A percentile compares a stretch with the other conserved stretches of the same genome.
These are phyloP conservation scores for Cardiospermum halicacabum DNA, from an alignment of 345 rosid species.

Conservation along the genomic window DNA sequence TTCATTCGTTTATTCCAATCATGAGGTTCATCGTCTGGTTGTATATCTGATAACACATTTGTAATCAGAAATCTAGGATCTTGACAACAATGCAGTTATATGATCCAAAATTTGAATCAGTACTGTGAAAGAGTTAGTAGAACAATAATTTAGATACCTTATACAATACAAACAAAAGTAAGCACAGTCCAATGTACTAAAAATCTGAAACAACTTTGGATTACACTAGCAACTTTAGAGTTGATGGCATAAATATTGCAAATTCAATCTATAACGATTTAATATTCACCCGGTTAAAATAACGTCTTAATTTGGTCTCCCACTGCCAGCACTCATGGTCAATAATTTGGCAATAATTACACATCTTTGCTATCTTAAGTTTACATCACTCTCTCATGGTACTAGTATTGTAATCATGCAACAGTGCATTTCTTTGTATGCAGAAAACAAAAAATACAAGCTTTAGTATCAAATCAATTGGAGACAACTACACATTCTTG, in stretches of 20 bases:
- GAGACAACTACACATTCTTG: too few species aligned
- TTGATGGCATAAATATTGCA: too few species aligned
- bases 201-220: neutral
- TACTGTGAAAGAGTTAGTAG: neutral
- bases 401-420: neutral
- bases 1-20: constrained; percentile 98
- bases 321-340: neutral
- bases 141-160: neutral
- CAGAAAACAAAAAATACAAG: too few species aligned
- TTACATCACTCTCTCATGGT: neutral
- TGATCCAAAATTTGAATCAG: constrained; percentile 5
- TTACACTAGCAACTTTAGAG: neutral
- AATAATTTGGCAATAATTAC: neutral
- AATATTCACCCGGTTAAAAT: neutral
- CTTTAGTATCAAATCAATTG: too few species aligned
- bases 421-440: too few species aligned
- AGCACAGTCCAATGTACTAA: neutral
- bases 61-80: constrained; percentile 7
- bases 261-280: neutral
- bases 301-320: neutral
- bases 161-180: constrained; percentile 11
- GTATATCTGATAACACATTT: constrained; percentile 54
- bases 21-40: constrained; percentile 69
- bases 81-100: neutral
- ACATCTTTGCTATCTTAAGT: neutral